phyloP scores from a whole-genome alignment of 2,329 filamentous ascomycete genomes.

The Ophiostoma australiae region DNA sequence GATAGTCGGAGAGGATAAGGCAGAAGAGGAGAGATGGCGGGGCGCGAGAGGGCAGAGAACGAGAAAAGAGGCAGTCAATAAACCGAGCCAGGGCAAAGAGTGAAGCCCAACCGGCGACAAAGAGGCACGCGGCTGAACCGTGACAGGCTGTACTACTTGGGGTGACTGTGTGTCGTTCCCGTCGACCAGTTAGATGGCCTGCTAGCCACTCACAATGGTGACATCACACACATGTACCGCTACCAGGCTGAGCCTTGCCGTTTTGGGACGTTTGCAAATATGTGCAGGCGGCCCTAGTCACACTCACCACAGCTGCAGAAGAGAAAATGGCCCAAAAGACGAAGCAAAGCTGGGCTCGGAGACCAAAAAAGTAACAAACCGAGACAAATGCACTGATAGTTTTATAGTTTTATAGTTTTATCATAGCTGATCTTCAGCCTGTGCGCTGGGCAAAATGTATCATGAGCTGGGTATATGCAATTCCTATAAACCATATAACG shows the following conservation, averaged over 20 bases:
- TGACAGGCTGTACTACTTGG: background rate
- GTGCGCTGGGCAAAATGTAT: background rate
- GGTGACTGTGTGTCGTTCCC: slow-evolving; percentile 4
- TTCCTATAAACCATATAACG: background rate
- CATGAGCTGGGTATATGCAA: background rate
- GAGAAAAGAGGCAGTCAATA: background rate
- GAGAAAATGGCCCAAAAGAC: background rate
- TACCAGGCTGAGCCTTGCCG: background rate
- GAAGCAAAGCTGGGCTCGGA: background rate
- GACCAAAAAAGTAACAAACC: background rate
- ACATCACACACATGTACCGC: slow-evolving; percentile 22
- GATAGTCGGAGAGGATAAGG: background rate
- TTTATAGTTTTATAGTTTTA: background rate
- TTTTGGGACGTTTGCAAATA: background rate
- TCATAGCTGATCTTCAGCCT: background rate
- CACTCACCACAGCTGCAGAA: background rate
- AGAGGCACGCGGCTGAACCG: background rate
- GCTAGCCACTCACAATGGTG: slow-evolving; percentile 22
- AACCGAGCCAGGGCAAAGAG: background rate
- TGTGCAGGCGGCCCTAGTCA: background rate
- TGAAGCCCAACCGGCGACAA: background rate
- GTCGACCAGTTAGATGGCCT: background rate
- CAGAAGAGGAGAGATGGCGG: background rate
- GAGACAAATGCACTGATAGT: too few relatives aligned
- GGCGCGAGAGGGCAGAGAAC: background rate